Evolutionary conservation across 306 rosid genomes (phyloP).

Genomic region (Vigna mungo): DNA sequence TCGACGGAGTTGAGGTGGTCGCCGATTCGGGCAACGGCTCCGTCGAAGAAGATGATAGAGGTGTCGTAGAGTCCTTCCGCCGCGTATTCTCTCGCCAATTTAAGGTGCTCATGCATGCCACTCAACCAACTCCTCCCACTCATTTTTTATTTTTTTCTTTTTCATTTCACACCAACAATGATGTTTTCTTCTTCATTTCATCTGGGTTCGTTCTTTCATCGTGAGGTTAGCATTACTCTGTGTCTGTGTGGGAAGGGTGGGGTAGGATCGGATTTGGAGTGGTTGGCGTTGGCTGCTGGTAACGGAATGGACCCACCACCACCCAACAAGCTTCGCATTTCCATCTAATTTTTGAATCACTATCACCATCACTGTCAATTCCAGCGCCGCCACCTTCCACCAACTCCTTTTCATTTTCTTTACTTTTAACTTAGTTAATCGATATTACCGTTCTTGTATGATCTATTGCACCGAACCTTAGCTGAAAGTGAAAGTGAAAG

Average conservation of each 20-base stretch:
- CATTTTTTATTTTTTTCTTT: background rate
- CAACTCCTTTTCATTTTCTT: background rate
- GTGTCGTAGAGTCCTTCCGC: slow-evolving; percentile 88
- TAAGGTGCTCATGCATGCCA: slow-evolving; percentile 89
- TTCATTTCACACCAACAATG: background rate
- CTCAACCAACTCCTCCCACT: background rate
- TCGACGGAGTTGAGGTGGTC: slow-evolving; percentile 80
- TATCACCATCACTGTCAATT: background rate
- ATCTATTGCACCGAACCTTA: background rate
- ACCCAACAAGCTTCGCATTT: slow-evolving; percentile 33
- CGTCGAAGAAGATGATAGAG: slow-evolving; percentile 91
- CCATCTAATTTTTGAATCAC: background rate
- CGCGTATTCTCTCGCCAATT: slow-evolving; percentile 91
- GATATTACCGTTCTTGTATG: background rate
- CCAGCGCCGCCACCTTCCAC: background rate
- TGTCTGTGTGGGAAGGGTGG: background rate
- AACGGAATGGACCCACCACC: slow-evolving; percentile 33
- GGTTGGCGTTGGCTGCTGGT: slow-evolving; percentile 30
- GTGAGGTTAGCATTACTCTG: no score
- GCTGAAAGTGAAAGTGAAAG: background rate
- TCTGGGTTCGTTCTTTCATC: background rate
- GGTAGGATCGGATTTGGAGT: background rate
- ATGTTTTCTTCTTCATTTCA: no score
- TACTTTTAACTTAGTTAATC: background rate
- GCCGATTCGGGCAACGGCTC: slow-evolving; percentile 93